Evolutionary conservation across 2,329 filamentous ascomycete species (phyloP), one percentile per base, ranked within the genome.

Genomic region (Aspergillus ibericus): DNA sequence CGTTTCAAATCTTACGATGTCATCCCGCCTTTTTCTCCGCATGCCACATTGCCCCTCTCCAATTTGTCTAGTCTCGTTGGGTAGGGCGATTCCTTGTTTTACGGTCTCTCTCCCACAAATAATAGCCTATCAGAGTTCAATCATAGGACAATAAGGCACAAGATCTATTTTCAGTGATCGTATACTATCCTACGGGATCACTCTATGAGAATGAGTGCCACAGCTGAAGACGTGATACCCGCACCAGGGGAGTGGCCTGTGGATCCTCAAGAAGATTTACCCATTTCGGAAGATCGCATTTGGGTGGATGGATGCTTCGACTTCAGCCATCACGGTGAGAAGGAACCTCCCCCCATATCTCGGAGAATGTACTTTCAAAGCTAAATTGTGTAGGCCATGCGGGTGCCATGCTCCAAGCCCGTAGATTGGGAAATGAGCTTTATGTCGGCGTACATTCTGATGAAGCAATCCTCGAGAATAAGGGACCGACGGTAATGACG

Each of bases 301-400:
- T 99, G 96, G 96, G 90, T 99, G 25, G 95, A 99, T 75, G 95
- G 95, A 63, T 99, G 95, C 82, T 99, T 97, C 80, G 95, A 99
- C 81, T 99, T 99, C 78, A 96, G 93, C 79, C 95, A 99, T 76
- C 95, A 98, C 75, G 95, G 91, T 92, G 76, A 66, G 79, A 46
- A 44, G 36, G 52, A 22, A 27, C 13, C 12, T 22, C 20, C 16
- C 25, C 44, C 53, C 36, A 22, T 52, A 53, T 36, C 22, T 22
- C 34, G 32, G 42, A 29, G 54, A 53, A 35, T 22, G 25, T 25
- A 44, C 53, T 55, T 46, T 38, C 34, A 52, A 44, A 58, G 47
- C 56, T 58, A 55, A 18, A 10, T 53, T 20, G 5, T 56, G 53
- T 69, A 93, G 91, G 95, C 69, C 95, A 99, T 80, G 95, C 95